Evolutionary conservation across 306 rosid species (phyloP).

Genomic region (Cicer cuneatum): DNA sequence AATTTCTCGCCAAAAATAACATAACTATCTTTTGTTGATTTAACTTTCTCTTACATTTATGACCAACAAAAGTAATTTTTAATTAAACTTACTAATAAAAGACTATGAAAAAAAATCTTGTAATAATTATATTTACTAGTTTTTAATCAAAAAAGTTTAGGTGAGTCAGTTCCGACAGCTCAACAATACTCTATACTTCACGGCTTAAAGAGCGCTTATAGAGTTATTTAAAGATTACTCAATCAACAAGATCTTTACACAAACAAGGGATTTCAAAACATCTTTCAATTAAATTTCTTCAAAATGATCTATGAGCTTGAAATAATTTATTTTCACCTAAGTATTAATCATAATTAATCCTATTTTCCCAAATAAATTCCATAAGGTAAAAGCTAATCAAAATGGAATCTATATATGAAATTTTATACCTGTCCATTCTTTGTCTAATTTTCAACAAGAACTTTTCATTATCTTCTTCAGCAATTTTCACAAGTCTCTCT

Average conservation of each 20-base stretch:
- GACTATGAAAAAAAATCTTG: not conserved
- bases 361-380: too few relatives aligned
- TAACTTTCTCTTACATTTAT: too few relatives aligned
- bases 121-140: too few relatives aligned
- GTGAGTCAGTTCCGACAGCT: not conserved
- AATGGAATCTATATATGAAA: not conserved
- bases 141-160: not conserved
- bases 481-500: constrained; percentile 71
- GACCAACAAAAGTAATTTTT: too few relatives aligned
- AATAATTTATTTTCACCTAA: too few relatives aligned
- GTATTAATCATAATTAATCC: too few relatives aligned
- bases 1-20: too few relatives aligned
- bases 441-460: constrained; percentile 41
- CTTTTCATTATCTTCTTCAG: constrained; percentile 68
- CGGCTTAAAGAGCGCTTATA: not conserved
- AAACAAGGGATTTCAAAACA: too few relatives aligned
- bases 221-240: not conserved
- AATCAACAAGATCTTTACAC: not conserved
- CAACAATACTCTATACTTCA: not conserved
- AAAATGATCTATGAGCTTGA: not conserved
- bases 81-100: too few relatives aligned
- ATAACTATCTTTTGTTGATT: too few relatives aligned
- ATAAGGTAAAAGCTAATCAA: not conserved
- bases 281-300: too few relatives aligned
- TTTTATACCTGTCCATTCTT: constrained; percentile 54